Evolutionary conservation across 176 grass and related monocot genomes (phyloP), one percentile per base, ranked within the genome.

Genomic region (Lolium multiflorum): DNA sequence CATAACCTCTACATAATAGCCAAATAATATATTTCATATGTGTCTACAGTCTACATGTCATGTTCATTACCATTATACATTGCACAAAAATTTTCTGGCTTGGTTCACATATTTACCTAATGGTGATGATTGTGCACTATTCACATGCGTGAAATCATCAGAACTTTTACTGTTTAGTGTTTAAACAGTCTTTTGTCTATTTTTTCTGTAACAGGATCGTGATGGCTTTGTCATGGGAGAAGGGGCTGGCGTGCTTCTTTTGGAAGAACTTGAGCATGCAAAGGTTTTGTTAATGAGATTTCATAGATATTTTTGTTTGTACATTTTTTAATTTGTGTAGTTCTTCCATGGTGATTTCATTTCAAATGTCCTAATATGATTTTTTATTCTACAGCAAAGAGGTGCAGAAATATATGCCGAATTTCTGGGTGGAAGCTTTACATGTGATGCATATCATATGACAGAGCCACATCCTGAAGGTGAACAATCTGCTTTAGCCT

Each of bases 221-320:
- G 97, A 99, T 94, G 97, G 97, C 81, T 99, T 99, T 99, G 94
- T 99, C 57, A 99, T 99, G 90, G 97, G 97, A 86, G 97, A 99
- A 93, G 97, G 97, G 61, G 91, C 94, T 81, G 97, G 97, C 26
- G 97, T 99, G 67, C 94, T 99, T 83, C 87, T 99, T 85, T 74
- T 97, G 79, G 97, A 99, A 99, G 97, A 99, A 93, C 94, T 99
- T 82, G 97, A 99, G 85, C 94, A 99, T 63, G 97, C 94, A 87
- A 93, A 95, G 94, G 94, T 95, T n/a, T 15, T 21, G 43, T 17
- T 67, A 55, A 75, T 68, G 54, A 69, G 16, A 28, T 76, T 80
- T 37, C 66, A 20, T 73, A 54, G 12, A 69, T 24, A 75, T 72
- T 43, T 43, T 81, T 51, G 14, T 67, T 68, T 66, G 25, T 52